phyloP scores from a whole-genome alignment of 495 filamentous ascomycete species.

The Venustampulla echinocandica region DNA sequence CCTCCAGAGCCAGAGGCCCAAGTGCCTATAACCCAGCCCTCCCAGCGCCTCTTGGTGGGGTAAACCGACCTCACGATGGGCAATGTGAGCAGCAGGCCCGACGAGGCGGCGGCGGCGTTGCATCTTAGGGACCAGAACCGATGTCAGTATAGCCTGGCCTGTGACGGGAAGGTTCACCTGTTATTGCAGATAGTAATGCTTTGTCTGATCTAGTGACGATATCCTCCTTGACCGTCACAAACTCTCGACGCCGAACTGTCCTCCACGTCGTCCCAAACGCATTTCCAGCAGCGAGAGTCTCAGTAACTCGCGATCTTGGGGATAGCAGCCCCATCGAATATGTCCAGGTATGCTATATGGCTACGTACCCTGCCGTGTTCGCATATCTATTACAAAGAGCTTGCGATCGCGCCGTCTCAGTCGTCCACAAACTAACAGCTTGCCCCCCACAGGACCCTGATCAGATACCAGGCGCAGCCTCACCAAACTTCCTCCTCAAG shows the following conservation, averaged over 20 bases:
- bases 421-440: neutral
- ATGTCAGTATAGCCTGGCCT: conserved; percentile 46
- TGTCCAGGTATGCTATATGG: conserved; percentile 60
- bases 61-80: conserved; percentile 53
- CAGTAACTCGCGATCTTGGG: conserved; percentile 61
- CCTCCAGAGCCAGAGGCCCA: neutral
- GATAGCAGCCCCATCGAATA: conserved; percentile 79
- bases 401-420: neutral
- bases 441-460: conserved; percentile 67
- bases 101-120: conserved; percentile 78
- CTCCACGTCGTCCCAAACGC: conserved; percentile 78
- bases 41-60: conserved; percentile 18
- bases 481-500: conserved; percentile 75
- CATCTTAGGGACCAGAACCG: conserved; percentile 86
- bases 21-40: neutral
- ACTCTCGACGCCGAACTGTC: conserved; percentile 62
- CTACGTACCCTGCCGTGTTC: neutral
- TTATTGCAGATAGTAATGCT: conserved; percentile 6
- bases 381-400: conserved; percentile 1
- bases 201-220: conserved; percentile 67
- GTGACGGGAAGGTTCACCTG: neutral
- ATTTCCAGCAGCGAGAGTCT: conserved; percentile 75
- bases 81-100: conserved; percentile 81
- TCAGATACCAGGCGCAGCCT: conserved; percentile 37
- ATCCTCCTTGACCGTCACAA: conserved; percentile 69